Base-by-base conservation (phyloP, 2,329 filamentous ascomycete genomes). In the Microsporum canis region DNA sequence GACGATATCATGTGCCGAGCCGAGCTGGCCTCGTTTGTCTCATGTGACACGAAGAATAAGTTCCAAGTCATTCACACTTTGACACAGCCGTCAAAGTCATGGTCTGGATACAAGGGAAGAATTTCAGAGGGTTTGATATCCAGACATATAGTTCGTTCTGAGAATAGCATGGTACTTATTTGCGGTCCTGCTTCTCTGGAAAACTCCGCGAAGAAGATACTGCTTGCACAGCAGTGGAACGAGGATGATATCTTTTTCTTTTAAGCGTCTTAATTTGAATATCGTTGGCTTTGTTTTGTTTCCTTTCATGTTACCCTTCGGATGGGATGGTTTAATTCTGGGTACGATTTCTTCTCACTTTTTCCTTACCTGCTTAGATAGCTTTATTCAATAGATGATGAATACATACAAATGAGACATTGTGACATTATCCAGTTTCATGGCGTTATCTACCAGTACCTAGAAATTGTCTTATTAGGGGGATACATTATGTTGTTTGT, bases 1-100 rank as follows among this genome's bases (percentile, higher is more conserved):
- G 85, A 87, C 64, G 91, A 96, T 70, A 95, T 96, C n/a, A 77
- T 96, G 0, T 91, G 88, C 69, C 83, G 81, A 63, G 74, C 79
- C 1, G 88, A 95, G 61, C 77, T 96, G 2, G 89, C 95, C 68
- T 69, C 62, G 0, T 79, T 91, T 67, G 80, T 79, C 0, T 71
- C 67, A 1, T 76, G 75, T 0, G 83, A 86, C 59, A 71, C 73
- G 23, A 77, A 81, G 3, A 62, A 62, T 27, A 80, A 80, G 66
- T 89, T 84, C 65, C 81, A 79, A 61, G 70, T 95, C 10, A 67
- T 89, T 4, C 83, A 95, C 71, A 86, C 86, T 0, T 79, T 96
- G 33, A 88, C 84, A 1, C 77, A 84, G 58, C 84, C 84, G 0
- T 73, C 78, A 0, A 79, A 83, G 0, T 73, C 75, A 0, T 96